A percentile compares a stretch with the other conserved stretches of the same genome.
Conservation (phyloP, 2,329 filamentous ascomycete genomes). For the Scopulariopsis brevicaulis region DNA sequence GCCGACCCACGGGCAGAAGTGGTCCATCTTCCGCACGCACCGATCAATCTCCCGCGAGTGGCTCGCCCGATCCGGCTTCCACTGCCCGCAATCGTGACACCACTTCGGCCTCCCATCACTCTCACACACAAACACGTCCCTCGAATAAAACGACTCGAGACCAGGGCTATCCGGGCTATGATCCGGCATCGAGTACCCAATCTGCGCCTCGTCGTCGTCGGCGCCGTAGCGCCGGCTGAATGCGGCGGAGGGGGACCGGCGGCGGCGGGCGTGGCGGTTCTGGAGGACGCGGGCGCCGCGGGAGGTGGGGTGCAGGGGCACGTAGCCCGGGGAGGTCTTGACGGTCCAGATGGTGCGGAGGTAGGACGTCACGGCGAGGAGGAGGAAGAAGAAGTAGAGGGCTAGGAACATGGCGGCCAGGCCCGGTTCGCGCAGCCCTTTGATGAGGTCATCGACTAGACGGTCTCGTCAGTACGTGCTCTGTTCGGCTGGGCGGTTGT, state of each 20-base stretch:
- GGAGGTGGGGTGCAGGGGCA: constrained; percentile 42
- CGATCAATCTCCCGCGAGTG: constrained; percentile 74
- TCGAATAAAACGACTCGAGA: constrained; percentile 67
- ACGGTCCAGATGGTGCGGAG: constrained; percentile 59
- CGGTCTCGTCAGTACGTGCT: background rate
- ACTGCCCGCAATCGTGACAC: constrained; percentile 74
- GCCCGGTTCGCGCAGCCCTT: constrained; percentile 30
- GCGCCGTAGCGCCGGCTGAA: constrained; percentile 6
- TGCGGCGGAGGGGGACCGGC: constrained; percentile 13
- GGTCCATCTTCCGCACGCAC: constrained; percentile 86
- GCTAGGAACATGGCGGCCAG: constrained; percentile 59
- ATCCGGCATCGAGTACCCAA: constrained; percentile 20
- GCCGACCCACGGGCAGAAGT: constrained; percentile 95
- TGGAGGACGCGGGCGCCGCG: background rate
- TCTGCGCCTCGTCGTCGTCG: constrained; percentile 11
- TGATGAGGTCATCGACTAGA: constrained; percentile 61
- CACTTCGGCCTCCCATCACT: constrained; percentile 73
- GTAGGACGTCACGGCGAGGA: constrained; percentile 57
- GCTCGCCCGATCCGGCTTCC: constrained; percentile 80
- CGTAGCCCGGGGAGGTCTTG: constrained; percentile 58
- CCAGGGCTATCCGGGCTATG: constrained; percentile 50
- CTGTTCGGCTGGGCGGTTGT: background rate
- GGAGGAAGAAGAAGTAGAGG: constrained; percentile 61
- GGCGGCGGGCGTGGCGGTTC: background rate
- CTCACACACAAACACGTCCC: constrained; percentile 76